Conservation (phyloP, 768 basidiomycete genomes). For the Agrocybe praecox region DNA sequence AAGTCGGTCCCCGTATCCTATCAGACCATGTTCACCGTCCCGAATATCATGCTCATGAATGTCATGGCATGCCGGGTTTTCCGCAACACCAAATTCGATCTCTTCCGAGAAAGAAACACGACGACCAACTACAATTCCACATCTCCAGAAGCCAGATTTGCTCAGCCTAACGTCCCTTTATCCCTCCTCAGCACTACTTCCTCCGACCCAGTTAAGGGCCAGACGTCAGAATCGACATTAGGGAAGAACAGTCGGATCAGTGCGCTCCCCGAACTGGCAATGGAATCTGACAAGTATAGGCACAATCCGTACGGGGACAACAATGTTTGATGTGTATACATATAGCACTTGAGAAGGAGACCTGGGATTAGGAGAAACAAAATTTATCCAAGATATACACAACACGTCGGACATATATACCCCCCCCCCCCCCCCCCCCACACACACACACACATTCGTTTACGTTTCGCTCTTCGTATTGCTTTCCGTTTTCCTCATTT, state of each 20-base stretch:
- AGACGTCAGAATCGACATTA: neutral
- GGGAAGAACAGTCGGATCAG: neutral
- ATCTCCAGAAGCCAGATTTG: neutral
- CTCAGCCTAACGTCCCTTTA: neutral
- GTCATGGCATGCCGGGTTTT: constrained; percentile 19
- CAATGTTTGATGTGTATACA: neutral
- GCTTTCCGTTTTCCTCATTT: neutral
- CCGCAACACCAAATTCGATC: constrained; percentile 11
- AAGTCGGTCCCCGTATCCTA: constrained; percentile 11
- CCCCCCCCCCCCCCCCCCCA: too few species aligned
- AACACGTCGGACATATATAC: neutral
- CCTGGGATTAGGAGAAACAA: neutral
- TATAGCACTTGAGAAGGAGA: neutral
- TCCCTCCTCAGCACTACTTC: neutral
- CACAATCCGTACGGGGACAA: neutral
- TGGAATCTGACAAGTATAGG: neutral
- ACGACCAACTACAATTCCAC: neutral
- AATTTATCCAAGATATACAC: neutral
- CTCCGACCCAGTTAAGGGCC: neutral
- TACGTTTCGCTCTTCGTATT: neutral
- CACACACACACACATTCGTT: neutral
- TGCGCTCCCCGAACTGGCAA: neutral
- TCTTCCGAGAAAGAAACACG: constrained; percentile 6
- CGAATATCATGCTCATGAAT: constrained; percentile 17
- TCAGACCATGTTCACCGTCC: constrained; percentile 7